Conservation (phyloP, 2,329 filamentous ascomycete genomes). For the Ophiobolus disseminans region DNA sequence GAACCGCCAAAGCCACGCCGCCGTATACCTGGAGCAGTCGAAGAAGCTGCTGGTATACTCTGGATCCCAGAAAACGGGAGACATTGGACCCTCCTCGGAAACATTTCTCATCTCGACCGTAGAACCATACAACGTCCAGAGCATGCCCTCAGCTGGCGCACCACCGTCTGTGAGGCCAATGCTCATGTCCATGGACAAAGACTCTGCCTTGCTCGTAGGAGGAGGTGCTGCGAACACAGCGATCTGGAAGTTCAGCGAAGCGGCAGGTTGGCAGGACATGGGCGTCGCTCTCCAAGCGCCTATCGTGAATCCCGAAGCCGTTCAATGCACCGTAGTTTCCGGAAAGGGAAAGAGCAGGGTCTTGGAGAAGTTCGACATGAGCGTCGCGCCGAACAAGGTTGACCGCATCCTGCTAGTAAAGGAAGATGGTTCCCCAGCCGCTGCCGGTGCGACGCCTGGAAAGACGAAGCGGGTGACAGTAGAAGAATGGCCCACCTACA, state of each 20-base stretch:
- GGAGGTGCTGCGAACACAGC: constrained; percentile 70
- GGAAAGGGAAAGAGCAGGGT: constrained; percentile 80
- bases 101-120: constrained; percentile 76
- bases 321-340: constrained; percentile 70
- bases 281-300: constrained; percentile 68
- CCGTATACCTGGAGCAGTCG: constrained; percentile 73
- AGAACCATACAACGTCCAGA: constrained; percentile 67
- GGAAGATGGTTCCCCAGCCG: constrained; percentile 60
- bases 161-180: constrained; percentile 73
- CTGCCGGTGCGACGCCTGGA: constrained; percentile 58
- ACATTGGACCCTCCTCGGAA: constrained; percentile 66
- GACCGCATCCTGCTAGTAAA: constrained; percentile 72
- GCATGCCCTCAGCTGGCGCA: constrained; percentile 57
- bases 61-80: constrained; percentile 69
- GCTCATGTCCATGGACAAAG: constrained; percentile 75
- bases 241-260: constrained; percentile 74
- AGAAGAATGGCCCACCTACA: constrained; percentile 78
- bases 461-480: constrained; percentile 63
- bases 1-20: constrained; percentile 76
- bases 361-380: constrained; percentile 79
- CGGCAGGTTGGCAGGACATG: constrained; percentile 70
- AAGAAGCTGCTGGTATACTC: constrained; percentile 81
- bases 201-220: constrained; percentile 76
- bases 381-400: constrained; percentile 75
- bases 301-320: constrained; percentile 64